A percentile compares a stretch with the other conserved stretches of the same genome.
These are phyloP conservation scores for Botryotinia narcissicola DNA, from an alignment of 2,329 filamentous ascomycete species.

Conservation along the genomic window DNA sequence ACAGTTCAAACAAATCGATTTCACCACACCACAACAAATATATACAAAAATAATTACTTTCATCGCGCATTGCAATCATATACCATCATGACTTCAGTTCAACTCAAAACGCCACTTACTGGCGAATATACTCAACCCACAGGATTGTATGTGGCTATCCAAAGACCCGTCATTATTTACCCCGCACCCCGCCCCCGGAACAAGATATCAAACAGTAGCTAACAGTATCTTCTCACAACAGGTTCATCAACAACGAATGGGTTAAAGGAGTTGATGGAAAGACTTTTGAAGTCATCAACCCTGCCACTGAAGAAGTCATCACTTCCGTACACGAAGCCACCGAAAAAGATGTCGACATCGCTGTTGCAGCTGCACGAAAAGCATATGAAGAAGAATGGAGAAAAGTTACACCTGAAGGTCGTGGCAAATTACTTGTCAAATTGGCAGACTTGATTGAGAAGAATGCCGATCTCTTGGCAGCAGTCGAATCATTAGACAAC, in stretches of 20 bases:
- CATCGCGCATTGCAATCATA: neutral
- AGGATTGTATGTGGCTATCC: conserved; percentile 43
- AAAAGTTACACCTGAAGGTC: conserved; percentile 65
- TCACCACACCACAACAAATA: neutral
- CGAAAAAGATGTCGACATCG: conserved; percentile 80
- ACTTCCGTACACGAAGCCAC: conserved; percentile 78
- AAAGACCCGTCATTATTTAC: conserved; percentile 11
- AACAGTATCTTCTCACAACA: conserved; percentile 21
- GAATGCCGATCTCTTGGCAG: conserved; percentile 71
- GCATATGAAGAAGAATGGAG: conserved; percentile 76
- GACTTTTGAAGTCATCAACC: conserved; percentile 92
- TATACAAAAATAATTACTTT: neutral
- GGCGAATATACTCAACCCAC: conserved; percentile 40
- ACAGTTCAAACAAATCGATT: neutral
- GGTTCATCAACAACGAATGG: conserved; percentile 87
- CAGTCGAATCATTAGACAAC: conserved; percentile 85
- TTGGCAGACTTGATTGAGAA: conserved; percentile 79
- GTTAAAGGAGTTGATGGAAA: conserved; percentile 80
- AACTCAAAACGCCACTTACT: conserved; percentile 36
- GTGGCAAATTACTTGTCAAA: conserved; percentile 68
- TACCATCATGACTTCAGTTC: conserved; percentile 33
- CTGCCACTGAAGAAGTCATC: conserved; percentile 80
- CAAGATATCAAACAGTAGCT: conserved; percentile 1
- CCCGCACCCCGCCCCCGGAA: conserved; percentile 18
- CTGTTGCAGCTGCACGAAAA: conserved; percentile 80